Evolutionary conservation across 2,329 filamentous ascomycete species (phyloP).

Genomic region (Davidsoniella neocaledoniae): DNA sequence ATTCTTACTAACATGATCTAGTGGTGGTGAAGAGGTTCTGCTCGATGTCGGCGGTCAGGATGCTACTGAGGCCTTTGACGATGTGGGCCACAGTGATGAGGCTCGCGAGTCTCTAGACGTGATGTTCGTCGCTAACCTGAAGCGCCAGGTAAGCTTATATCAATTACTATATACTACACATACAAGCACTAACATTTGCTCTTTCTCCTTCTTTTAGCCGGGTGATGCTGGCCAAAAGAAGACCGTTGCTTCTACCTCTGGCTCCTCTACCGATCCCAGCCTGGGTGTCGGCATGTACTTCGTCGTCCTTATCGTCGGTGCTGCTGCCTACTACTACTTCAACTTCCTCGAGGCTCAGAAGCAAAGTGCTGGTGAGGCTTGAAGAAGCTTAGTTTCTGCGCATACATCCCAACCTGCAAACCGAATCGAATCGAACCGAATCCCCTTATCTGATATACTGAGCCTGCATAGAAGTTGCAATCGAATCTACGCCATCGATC

Average conservation of each 20-base stretch:
- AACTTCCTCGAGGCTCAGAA: slow-evolving; percentile 55
- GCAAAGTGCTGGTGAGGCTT: slow-evolving; percentile 19
- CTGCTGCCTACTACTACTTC: slow-evolving; percentile 64
- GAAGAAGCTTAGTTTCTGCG: background rate
- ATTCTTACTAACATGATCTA: slow-evolving; percentile 22
- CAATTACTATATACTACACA: background rate
- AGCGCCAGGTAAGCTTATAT: slow-evolving; percentile 51
- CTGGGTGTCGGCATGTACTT: slow-evolving; percentile 70
- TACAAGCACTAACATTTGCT: too few relatives aligned
- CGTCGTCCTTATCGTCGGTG: slow-evolving; percentile 59
- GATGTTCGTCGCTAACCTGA: slow-evolving; percentile 58
- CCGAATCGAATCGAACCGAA: background rate
- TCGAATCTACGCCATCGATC: background rate
- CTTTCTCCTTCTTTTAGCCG: slow-evolving; percentile 29
- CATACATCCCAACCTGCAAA: background rate
- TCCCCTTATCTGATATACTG: background rate
- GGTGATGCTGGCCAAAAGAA: slow-evolving; percentile 63
- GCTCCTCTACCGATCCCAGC: slow-evolving; percentile 34
- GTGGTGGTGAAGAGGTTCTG: slow-evolving; percentile 94
- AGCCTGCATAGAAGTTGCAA: background rate
- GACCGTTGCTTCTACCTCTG: slow-evolving; percentile 29
- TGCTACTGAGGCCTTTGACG: slow-evolving; percentile 94
- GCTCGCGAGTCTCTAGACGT: slow-evolving; percentile 81
- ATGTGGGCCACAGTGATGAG: slow-evolving; percentile 98
- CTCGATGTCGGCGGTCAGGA: slow-evolving; percentile 94